Evolutionary conservation across 305 asterid species (phyloP).

Genomic region (Coffea humblotiana): DNA sequence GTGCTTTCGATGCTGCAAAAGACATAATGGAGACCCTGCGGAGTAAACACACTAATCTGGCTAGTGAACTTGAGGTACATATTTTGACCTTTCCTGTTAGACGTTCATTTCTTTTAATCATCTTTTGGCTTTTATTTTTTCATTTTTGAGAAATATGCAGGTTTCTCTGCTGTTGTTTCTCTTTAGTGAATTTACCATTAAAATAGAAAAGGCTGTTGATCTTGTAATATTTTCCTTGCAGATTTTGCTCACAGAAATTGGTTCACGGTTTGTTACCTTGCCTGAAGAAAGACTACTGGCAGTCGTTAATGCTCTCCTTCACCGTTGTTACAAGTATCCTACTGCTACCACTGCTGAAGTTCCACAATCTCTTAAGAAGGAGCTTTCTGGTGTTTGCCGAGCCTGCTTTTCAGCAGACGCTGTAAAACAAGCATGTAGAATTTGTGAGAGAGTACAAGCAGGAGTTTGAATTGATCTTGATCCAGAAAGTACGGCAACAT

Average conservation of each 20-base stretch:
- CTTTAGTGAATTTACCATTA: not conserved
- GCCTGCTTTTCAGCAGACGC: conserved; percentile 99
- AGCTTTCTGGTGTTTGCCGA: conserved; percentile 99
- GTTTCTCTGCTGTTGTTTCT: too few species aligned
- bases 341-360: conserved; percentile 99
- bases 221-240: conserved; percentile 28
- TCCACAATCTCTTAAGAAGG: conserved; percentile 96
- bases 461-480: conserved; percentile 98
- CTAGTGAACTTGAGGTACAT: conserved; percentile 91
- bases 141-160: not conserved
- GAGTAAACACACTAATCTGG: conserved; percentile 94
- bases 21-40: conserved; percentile 98
- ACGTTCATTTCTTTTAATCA: not conserved
- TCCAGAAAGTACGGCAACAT: conserved; percentile 94
- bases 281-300: conserved; percentile 99
- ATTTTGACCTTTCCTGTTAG: conserved; percentile 3
- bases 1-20: conserved; percentile 99
- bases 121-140: not conserved
- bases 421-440: conserved; percentile 96
- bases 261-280: conserved; percentile 93
- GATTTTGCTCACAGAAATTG: conserved; percentile 95
- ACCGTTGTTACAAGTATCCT: conserved; percentile 99
- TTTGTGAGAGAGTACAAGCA: conserved; percentile 98
- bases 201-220: not conserved
- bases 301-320: conserved; percentile 97